A percentile compares a stretch with the other conserved stretches of the same genome.
phyloP scores from a whole-genome alignment of 768 basidiomycete genomes.

The Rickenella mellea region DNA sequence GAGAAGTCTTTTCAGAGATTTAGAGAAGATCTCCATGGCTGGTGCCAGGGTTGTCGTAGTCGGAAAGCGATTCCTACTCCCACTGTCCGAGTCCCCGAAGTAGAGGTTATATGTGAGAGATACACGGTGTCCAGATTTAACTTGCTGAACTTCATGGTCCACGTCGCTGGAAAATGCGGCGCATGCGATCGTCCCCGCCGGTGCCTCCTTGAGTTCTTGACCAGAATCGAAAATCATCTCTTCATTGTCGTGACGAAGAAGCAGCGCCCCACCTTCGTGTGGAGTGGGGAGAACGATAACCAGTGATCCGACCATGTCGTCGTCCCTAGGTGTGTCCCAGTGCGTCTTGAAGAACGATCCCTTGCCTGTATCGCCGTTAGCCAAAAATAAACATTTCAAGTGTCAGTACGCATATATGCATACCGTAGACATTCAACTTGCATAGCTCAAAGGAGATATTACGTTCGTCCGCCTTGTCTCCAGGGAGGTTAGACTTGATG shows the following conservation, averaged over 20 bases:
- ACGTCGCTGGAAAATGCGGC: conserved; percentile 34
- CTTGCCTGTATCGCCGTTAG: conserved; percentile 16
- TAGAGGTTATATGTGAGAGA: conserved; percentile 33
- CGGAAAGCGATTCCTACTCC: conserved; percentile 2
- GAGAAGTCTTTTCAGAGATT: conserved; percentile 19
- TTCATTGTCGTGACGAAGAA: conserved; percentile 22
- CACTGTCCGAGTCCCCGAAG: conserved; percentile 6
- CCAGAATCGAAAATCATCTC: conserved; percentile 31
- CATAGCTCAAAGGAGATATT: conserved; percentile 15
- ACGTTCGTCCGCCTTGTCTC: conserved; percentile 7
- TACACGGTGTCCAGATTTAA: conserved; percentile 31
- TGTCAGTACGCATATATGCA: neutral
- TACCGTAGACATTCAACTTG: conserved; percentile 20
- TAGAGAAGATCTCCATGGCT: conserved; percentile 5
- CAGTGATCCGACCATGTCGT: conserved; percentile 41
- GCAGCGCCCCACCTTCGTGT: conserved; percentile 35
- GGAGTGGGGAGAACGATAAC: conserved; percentile 38
- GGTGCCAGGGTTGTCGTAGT: neutral
- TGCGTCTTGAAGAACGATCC: conserved; percentile 43
- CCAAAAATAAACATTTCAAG: neutral
- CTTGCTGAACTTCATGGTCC: conserved; percentile 34
- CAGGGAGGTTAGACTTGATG: conserved; percentile 16
- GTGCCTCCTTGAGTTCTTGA: conserved; percentile 8
- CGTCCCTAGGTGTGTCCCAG: conserved; percentile 34
- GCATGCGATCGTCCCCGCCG: conserved; percentile 20